Percentiles rank a stretch among this genome's conserved stretches.
phyloP scores from a whole-genome alignment of 1,139 yeast species.

The Candida freyschussii region DNA sequence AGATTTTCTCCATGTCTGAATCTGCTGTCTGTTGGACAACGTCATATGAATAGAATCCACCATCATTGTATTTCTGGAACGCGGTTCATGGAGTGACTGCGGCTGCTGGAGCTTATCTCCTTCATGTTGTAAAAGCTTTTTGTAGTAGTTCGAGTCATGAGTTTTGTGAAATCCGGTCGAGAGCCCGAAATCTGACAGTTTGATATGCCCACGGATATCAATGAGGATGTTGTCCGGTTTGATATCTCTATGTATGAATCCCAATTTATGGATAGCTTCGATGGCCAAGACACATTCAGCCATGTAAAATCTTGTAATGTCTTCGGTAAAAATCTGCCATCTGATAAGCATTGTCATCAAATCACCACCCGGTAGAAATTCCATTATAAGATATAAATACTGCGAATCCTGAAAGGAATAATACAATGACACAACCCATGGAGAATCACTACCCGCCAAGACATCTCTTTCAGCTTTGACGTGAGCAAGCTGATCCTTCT shows the following conservation, averaged over 20 bases:
- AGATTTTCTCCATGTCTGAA: constrained; percentile 97
- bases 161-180: constrained; percentile 85
- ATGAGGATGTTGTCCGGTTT: constrained; percentile 79
- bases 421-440: constrained; percentile 80
- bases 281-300: constrained; percentile 84
- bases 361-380: constrained; percentile 82
- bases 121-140: constrained; percentile 60
- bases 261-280: constrained; percentile 76
- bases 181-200: constrained; percentile 76
- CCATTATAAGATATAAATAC: constrained; percentile 75
- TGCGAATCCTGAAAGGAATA: constrained; percentile 79
- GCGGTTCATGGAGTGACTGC: constrained; percentile 25
- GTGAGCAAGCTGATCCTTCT: constrained; percentile 78
- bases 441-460: constrained; percentile 78
- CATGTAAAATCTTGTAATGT: constrained; percentile 78
- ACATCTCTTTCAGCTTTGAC: constrained; percentile 86
- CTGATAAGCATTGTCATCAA: constrained; percentile 83
- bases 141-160: constrained; percentile 74
- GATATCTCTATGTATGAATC: constrained; percentile 75
- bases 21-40: constrained; percentile 93
- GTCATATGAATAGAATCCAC: constrained; percentile 95
- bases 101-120: constrained; percentile 31
- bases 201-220: constrained; percentile 76
- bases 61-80: constrained; percentile 71
- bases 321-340: constrained; percentile 85